Conservation (phyloP, 176 grass and related monocot species). For the Eragrostis curvula region DNA sequence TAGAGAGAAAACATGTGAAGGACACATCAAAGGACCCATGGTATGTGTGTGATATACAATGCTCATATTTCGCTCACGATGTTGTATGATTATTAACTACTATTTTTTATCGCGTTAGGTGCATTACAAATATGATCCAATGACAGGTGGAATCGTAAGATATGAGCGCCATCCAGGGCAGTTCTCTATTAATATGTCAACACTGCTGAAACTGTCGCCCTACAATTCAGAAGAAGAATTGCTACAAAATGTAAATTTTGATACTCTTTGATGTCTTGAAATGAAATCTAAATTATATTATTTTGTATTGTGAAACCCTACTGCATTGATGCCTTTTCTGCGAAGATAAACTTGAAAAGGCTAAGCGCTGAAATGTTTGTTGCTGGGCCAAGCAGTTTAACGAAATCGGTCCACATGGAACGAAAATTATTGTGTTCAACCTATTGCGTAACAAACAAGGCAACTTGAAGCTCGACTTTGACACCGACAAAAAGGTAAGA, state of each 20-base stretch:
- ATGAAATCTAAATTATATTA: neutral
- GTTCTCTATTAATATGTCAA: constrained; percentile 53
- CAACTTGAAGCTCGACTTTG: constrained; percentile 56
- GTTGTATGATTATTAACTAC: neutral
- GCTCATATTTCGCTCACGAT: neutral
- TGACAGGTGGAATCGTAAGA: constrained; percentile 15
- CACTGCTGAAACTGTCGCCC: constrained; percentile 52
- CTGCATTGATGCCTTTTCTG: neutral
- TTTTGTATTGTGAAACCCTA: neutral
- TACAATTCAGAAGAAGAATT: constrained; percentile 57
- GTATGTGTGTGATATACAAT: constrained; percentile 35
- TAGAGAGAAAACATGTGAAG: constrained; percentile 11
- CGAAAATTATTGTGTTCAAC: constrained; percentile 64
- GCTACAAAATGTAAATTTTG: constrained; percentile 51
- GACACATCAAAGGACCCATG: constrained; percentile 44
- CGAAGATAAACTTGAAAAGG: neutral
- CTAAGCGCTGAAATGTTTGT: neutral
- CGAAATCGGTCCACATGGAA: constrained; percentile 55
- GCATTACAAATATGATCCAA: constrained; percentile 56
- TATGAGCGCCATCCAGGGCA: constrained; percentile 14
- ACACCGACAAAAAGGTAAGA: constrained; percentile 44
- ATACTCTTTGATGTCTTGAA: neutral
- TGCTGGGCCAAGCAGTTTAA: constrained; percentile 46
- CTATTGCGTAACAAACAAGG: constrained; percentile 38
- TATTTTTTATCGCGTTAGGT: constrained; percentile 46